Evolutionary conservation across 495 filamentous ascomycete genomes (phyloP).

Genomic region (Trichocladium antarcticum): DNA sequence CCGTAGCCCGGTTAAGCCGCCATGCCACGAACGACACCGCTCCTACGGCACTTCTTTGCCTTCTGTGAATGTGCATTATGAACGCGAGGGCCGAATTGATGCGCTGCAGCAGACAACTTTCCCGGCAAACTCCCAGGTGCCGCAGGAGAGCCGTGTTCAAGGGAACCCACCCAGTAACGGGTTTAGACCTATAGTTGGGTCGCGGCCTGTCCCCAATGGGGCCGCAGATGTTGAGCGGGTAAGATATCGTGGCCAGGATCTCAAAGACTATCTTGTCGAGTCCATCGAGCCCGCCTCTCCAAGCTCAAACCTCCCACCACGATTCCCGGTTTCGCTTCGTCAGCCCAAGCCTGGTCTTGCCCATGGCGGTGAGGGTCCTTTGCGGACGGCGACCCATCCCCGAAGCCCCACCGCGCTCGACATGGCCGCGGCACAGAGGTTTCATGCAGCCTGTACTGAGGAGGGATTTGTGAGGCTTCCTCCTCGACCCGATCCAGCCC

Average conservation of each 20-base stretch:
- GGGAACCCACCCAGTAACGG: background rate
- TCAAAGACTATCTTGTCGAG: constrained; percentile 31
- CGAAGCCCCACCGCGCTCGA: background rate
- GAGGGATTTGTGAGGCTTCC: constrained; percentile 22
- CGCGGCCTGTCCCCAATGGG: background rate
- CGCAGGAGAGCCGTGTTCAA: background rate
- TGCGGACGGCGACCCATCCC: background rate
- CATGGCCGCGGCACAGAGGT: background rate
- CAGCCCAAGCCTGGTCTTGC: background rate
- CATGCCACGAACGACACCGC: background rate
- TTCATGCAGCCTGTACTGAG: background rate
- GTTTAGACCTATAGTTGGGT: constrained; percentile 17
- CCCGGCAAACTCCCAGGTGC: background rate
- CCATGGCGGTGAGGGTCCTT: background rate
- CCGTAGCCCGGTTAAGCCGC: background rate
- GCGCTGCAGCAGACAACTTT: background rate
- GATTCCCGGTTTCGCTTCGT: background rate
- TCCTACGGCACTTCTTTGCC: background rate
- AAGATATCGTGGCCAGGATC: constrained; percentile 17
- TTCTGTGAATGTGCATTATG: background rate
- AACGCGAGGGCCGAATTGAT: background rate
- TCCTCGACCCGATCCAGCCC: constrained; percentile 9
- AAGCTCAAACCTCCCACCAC: constrained; percentile 8
- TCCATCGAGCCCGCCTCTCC: constrained; percentile 34
- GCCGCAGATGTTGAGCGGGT: constrained; percentile 8